These are phyloP conservation scores for Gracilariopsis chorda DNA, from an alignment of 23 red algal species.

Conservation along the genomic window DNA sequence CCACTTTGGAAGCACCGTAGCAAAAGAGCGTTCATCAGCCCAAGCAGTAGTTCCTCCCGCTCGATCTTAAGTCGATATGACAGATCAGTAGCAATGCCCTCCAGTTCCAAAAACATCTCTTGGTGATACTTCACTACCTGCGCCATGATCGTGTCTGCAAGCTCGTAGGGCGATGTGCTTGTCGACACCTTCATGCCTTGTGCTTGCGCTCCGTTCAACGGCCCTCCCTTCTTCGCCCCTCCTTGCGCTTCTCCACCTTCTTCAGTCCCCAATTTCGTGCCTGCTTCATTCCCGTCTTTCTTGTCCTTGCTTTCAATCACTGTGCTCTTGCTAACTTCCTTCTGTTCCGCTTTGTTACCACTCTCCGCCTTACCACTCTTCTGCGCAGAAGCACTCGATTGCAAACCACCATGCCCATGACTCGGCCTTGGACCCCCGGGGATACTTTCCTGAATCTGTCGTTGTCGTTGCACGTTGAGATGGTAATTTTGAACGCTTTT, in stretches of 20 bases:
- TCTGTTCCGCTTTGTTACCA: too few species aligned
- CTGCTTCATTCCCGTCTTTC: too few species aligned
- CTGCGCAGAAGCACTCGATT: not conserved
- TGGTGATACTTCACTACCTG: conserved; percentile 67
- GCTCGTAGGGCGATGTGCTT: conserved; percentile 56
- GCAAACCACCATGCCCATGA: not conserved
- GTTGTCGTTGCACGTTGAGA: not conserved
- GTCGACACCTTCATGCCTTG: not conserved
- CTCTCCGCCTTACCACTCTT: not conserved
- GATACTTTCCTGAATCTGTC: conserved; percentile 6
- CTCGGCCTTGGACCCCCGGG: not conserved
- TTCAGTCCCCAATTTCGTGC: too few species aligned
- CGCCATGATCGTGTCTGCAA: conserved; percentile 84
- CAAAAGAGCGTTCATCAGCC: conserved; percentile 91
- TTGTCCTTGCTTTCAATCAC: too few species aligned
- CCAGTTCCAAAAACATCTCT: conserved; percentile 79
- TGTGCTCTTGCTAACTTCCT: too few species aligned
- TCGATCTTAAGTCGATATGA: conserved; percentile 73
- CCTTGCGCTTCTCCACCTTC: not conserved
- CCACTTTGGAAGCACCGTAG: conserved; percentile 79
- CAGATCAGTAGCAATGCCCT: conserved; percentile 71
- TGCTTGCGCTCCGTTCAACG: not conserved
- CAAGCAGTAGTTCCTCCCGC: conserved; percentile 82
- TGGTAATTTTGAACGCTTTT: not conserved
- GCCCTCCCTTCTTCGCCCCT: not conserved